Evolutionary conservation across 306 rosid species (phyloP).

Genomic region (Corylus americana): DNA sequence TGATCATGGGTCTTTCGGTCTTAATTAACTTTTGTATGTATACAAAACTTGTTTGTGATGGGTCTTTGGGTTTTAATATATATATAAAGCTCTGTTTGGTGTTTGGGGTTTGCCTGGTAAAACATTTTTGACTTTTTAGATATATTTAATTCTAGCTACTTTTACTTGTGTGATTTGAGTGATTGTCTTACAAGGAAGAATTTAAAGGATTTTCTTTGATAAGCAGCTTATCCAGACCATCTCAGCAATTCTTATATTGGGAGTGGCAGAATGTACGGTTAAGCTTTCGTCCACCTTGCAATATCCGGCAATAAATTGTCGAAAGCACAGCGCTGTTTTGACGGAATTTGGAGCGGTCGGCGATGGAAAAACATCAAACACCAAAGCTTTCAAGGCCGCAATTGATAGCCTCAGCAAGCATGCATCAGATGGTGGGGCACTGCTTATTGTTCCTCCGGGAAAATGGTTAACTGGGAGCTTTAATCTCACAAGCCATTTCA

Average conservation of each 20-base stretch:
- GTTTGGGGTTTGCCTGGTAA: too few relatives aligned
- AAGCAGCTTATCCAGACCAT: conserved; percentile 25
- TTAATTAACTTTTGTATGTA: too few relatives aligned
- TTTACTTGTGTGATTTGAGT: background rate
- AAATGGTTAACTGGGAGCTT: conserved; percentile 94
- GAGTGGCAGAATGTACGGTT: conserved; percentile 35
- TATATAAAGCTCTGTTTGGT: background rate
- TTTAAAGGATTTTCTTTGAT: background rate
- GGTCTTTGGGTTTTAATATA: too few relatives aligned
- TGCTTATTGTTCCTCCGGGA: conserved; percentile 81
- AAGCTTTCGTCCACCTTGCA: conserved; percentile 9
- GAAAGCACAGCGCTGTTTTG: conserved; percentile 65
- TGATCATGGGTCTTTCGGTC: too few relatives aligned
- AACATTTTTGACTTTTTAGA: background rate
- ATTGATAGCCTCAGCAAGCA: conserved; percentile 47
- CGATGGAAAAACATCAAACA: conserved; percentile 73
- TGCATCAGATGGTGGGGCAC: conserved; percentile 69
- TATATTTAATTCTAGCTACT: background rate
- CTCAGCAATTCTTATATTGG: conserved; percentile 11
- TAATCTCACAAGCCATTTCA: conserved; percentile 77
- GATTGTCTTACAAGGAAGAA: background rate
- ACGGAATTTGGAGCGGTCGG: conserved; percentile 81
- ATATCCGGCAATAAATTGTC: conserved; percentile 48
- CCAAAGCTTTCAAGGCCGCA: conserved; percentile 64
- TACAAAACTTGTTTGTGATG: too few relatives aligned